These are phyloP conservation scores for Agaricus sinodeliciosus DNA, from an alignment of 768 basidiomycete species.

Conservation along the genomic window DNA sequence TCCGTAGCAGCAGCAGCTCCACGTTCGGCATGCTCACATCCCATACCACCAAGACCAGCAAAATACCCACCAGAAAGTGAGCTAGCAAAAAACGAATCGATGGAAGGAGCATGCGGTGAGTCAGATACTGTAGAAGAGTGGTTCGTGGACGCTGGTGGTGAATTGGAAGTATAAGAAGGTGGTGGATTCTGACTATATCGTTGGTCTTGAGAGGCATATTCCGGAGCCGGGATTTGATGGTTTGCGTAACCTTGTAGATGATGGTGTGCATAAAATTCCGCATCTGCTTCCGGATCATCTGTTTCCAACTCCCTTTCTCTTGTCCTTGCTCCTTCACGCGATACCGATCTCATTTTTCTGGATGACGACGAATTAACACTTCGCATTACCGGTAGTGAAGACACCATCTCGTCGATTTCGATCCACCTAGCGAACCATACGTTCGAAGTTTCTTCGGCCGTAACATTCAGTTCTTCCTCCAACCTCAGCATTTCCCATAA, in stretches of 20 bases:
- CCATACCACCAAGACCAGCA: neutral
- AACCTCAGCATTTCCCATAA: slow-evolving; percentile 80
- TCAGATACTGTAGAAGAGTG: neutral
- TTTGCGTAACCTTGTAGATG: neutral
- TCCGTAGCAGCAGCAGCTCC: neutral
- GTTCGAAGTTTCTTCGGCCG: slow-evolving; percentile 58
- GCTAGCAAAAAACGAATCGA: neutral
- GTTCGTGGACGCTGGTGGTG: neutral
- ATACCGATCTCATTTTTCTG: slow-evolving; percentile 16
- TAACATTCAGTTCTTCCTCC: slow-evolving; percentile 63
- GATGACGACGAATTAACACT: slow-evolving; percentile 16
- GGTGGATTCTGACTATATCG: neutral
- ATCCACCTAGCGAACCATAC: slow-evolving; percentile 69
- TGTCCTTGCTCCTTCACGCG: neutral
- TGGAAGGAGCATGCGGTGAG: neutral
- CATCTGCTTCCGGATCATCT: slow-evolving; percentile 10
- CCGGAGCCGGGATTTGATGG: neutral
- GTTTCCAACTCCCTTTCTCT: neutral
- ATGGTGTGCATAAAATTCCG: slow-evolving; percentile 4
- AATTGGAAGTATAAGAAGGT: neutral
- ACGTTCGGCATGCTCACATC: neutral
- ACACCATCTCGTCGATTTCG: slow-evolving; percentile 51
- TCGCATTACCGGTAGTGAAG: slow-evolving; percentile 26
- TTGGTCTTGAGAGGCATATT: neutral
- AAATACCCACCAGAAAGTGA: neutral